Conservation (phyloP, 2,329 filamentous ascomycete genomes). For the Lachnum nothofagi region DNA sequence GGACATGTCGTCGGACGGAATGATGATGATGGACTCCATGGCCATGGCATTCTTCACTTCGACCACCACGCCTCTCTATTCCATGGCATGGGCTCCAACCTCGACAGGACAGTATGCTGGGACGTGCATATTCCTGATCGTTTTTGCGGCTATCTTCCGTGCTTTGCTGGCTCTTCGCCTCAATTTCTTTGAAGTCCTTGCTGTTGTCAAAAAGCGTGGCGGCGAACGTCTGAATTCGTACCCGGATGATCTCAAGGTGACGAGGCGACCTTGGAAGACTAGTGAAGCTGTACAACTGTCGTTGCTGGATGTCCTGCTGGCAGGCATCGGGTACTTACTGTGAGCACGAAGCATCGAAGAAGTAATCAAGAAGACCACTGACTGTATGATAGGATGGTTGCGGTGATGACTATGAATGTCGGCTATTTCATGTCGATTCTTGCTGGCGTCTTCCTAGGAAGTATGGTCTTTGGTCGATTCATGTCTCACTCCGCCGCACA, state of each 20-base stretch:
- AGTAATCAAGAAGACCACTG: conserved; percentile 8
- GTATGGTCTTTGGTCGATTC: conserved; percentile 42
- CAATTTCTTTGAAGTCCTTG: conserved; percentile 9
- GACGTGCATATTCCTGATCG: conserved; percentile 82
- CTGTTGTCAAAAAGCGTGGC: conserved; percentile 1
- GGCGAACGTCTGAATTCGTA: not conserved
- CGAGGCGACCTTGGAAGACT: conserved; percentile 55
- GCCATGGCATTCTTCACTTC: conserved; percentile 56
- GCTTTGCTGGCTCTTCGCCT: conserved; percentile 61
- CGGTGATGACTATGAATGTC: conserved; percentile 80
- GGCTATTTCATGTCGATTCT: conserved; percentile 75
- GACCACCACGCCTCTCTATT: conserved; percentile 57
- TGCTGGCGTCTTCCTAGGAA: conserved; percentile 71
- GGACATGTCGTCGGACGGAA: not conserved
- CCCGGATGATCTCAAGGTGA: not conserved
- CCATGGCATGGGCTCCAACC: conserved; percentile 64
- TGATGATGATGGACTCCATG: conserved; percentile 34
- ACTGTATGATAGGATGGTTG: conserved; percentile 64
- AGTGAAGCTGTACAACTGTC: conserved; percentile 73
- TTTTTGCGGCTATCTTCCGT: conserved; percentile 65
- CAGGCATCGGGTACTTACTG: conserved; percentile 74
- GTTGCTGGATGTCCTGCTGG: conserved; percentile 59
- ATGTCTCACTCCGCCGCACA: not conserved
- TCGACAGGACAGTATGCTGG: conserved; percentile 69
- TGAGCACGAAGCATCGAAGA: conserved; percentile 44